Evolutionary conservation across 768 basidiomycete genomes (phyloP), one percentile per base, ranked within the genome.

Genomic region (Cyclocybe aegerita): DNA sequence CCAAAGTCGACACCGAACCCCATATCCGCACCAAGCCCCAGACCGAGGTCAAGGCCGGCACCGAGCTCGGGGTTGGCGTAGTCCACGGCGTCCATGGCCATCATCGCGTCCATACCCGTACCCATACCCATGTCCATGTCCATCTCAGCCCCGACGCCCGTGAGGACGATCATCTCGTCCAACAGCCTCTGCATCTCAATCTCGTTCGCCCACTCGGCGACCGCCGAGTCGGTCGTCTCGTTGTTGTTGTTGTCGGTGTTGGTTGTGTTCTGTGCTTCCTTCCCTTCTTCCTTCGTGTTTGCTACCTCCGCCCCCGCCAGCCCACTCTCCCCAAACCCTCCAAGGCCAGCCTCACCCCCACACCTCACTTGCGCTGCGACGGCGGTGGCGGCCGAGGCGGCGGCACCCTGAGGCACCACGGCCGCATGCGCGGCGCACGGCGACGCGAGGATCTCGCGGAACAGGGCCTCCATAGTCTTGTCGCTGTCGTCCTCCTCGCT

Each of bases 361-460:
- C 23, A 23, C 39, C 48, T 58, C 57, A 66, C 56, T 60, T 59
- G 44, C 60, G 61, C 40, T 43, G 54, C 23, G 53, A 49, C 23
- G 49, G 54, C 35, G 52, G 48, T 23, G 44, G 48, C 44, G 49
- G 59, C 38, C 42, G 53, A 39, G 44, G 54, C 16, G 51, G 54
- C 43, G 54, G 50, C 17, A 43, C 38, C 43, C 56, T 46, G 31
- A 57, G 51, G 57, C 56, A 54, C 34, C 49, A 57, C 50, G 55
- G 52, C 50, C 52, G 61, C 53, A 58, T 60, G 52, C 59, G 65
- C 29, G 43, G 67, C 59, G 43, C 65, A 59, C 61, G 74, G 70
- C 55, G 81, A 77, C 54, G 78, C 64, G 71, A 86, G 77, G 69
- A 88, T 85, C 69, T 88, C 83, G 55, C 80, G 76, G 75, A 87